phyloP scores from a whole-genome alignment of 768 basidiomycete genomes.

The Hypsizygus marmoreus region DNA sequence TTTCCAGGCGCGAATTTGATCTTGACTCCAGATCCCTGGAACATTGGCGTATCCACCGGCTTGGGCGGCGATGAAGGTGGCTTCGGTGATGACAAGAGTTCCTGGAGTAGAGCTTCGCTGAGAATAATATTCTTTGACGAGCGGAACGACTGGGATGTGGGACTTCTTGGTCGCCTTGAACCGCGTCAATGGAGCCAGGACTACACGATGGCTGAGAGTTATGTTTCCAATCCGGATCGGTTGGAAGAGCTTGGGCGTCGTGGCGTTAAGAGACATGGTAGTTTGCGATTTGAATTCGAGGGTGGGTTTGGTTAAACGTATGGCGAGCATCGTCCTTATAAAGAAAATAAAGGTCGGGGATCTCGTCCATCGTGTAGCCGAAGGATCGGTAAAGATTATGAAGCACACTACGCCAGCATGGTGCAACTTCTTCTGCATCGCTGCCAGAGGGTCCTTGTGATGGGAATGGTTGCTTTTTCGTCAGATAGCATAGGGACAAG shows the following conservation, averaged over 20 bases:
- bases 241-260: constrained; percentile 38
- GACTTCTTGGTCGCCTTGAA: constrained; percentile 3
- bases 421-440: too few species aligned
- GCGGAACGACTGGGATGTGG: constrained; percentile 25
- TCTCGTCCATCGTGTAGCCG: too few species aligned
- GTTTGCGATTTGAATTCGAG: too few species aligned
- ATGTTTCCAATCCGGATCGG: constrained; percentile 37
- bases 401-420: too few species aligned
- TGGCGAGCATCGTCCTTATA: too few species aligned
- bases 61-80: constrained; percentile 42
- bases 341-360: too few species aligned
- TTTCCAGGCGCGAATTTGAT: constrained; percentile 60
- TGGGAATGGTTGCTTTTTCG: too few species aligned
- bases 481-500: too few species aligned
- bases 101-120: constrained; percentile 37
- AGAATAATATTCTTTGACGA: constrained; percentile 34
- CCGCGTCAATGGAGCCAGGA: constrained; percentile 34
- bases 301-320: too few species aligned
- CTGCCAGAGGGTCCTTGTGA: too few species aligned
- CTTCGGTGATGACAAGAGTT: constrained; percentile 46
- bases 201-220: constrained; percentile 43
- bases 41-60: constrained; percentile 50
- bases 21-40: constrained; percentile 63
- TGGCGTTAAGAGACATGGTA: too few species aligned
- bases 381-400: too few species aligned